These are phyloP conservation scores for Chloromonas sp. DNA, from an alignment of 163 green algal genomes.

Conservation along the genomic window DNA sequence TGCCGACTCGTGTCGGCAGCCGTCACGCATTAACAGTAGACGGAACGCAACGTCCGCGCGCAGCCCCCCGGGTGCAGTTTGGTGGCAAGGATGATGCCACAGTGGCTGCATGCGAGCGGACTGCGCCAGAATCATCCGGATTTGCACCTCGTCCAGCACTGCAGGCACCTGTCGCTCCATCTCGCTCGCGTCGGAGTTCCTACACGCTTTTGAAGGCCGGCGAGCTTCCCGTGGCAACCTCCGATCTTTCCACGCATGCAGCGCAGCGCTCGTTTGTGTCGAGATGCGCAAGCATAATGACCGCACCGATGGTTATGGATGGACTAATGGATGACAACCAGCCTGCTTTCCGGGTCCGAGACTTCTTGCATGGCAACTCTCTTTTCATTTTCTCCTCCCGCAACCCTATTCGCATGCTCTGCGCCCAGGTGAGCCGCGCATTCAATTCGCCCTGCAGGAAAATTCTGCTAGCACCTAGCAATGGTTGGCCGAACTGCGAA, in stretches of 20 bases:
- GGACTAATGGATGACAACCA: background rate
- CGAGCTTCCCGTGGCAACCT: background rate
- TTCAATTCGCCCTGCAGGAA: no score
- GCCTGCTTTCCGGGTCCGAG: background rate
- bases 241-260: background rate
- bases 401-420: conserved; percentile 14
- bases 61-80: no score
- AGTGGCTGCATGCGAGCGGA: no score
- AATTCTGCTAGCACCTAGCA: background rate
- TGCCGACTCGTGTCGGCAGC: no score
- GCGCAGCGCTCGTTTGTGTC: background rate
- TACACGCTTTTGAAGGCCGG: background rate
- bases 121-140: no score
- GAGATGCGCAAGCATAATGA: background rate
- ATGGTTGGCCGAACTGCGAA: background rate
- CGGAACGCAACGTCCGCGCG: no score
- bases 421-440: background rate
- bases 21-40: no score
- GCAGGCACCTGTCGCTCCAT: no score
- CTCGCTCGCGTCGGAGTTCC: background rate
- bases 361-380: conserved; percentile 14
- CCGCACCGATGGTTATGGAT: background rate
- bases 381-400: conserved; percentile 33
- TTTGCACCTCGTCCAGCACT: no score
- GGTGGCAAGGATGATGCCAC: no score